Evolutionary conservation across 2,329 filamentous ascomycete genomes (phyloP).

Genomic region (Fusarium sp.): DNA sequence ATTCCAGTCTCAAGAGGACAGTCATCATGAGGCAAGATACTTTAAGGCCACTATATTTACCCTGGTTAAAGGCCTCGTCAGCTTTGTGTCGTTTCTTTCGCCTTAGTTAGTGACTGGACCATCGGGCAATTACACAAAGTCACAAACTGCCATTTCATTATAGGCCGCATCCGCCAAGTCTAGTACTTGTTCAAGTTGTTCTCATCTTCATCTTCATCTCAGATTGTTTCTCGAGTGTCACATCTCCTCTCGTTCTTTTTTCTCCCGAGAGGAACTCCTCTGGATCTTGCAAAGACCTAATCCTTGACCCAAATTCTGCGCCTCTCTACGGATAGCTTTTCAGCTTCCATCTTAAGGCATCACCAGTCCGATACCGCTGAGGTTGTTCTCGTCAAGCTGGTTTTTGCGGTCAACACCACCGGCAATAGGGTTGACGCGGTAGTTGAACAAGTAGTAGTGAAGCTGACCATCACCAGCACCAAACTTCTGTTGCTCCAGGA

Average conservation of each 20-base stretch:
- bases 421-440: constrained; percentile 85
- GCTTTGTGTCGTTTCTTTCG: not conserved
- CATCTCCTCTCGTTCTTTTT: constrained; percentile 13
- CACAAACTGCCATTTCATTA: constrained; percentile 7
- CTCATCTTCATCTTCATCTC: constrained; percentile 16
- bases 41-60: not conserved
- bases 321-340: not conserved
- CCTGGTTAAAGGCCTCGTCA: not conserved
- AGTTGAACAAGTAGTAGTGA: constrained; percentile 99
- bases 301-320: not conserved
- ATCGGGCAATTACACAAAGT: not conserved
- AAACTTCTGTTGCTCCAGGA: constrained; percentile 94
- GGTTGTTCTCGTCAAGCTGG: constrained; percentile 78
- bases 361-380: constrained; percentile 91
- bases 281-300: constrained; percentile 2
- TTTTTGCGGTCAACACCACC: constrained; percentile 88
- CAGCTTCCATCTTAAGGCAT: constrained; percentile 63
- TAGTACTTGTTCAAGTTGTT: constrained; percentile 8
- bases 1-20: constrained; percentile 15
- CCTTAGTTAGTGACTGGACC: not conserved
- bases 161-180: constrained; percentile 17
- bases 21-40: not conserved
- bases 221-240: constrained; percentile 22
- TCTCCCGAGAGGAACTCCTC: constrained; percentile 10
- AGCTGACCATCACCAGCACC: constrained; percentile 93